Percentiles rank a stretch among this genome's conserved stretches.
Conservation (phyloP, 345 rosid species). For the Bruguiera gymnorhiza region DNA sequence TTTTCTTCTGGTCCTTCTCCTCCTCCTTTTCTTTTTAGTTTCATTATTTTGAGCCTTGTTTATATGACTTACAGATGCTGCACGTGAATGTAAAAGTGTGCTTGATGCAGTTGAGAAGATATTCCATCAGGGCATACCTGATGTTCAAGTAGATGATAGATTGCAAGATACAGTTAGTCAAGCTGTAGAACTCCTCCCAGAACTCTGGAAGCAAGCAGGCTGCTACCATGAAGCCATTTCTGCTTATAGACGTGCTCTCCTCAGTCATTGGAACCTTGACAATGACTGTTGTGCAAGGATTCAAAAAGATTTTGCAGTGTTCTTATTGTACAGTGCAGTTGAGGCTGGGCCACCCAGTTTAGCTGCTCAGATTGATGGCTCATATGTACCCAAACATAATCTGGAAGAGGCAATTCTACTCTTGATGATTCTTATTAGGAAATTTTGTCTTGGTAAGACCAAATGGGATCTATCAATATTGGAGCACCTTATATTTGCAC, state of each 20-base stretch:
- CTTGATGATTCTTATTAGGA: constrained; percentile 72
- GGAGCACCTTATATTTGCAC: constrained; percentile 79
- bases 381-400: constrained; percentile 78
- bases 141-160: constrained; percentile 66
- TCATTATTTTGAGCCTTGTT: constrained; percentile 17
- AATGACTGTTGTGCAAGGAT: constrained; percentile 71
- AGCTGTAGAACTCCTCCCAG: constrained; percentile 89
- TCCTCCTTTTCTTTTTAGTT: background rate
- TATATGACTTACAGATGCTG: constrained; percentile 62
- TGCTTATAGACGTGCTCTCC: constrained; percentile 80
- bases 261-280: constrained; percentile 84
- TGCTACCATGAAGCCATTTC: constrained; percentile 62
- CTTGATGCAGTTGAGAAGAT: constrained; percentile 87
- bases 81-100: constrained; percentile 72
- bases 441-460: constrained; percentile 53
- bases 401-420: constrained; percentile 91
- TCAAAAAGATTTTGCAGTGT: constrained; percentile 82
- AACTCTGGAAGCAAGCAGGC: constrained; percentile 75
- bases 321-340: constrained; percentile 79
- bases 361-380: constrained; percentile 69
- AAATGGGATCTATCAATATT: constrained; percentile 80
- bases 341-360: constrained; percentile 81
- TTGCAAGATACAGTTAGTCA: constrained; percentile 81
- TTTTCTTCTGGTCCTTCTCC: background rate
- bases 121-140: constrained; percentile 77